Evolutionary conservation across 139 green algal genomes (phyloP), one percentile per base, ranked within the genome.

Genomic region (Pycnococcus provasolii): DNA sequence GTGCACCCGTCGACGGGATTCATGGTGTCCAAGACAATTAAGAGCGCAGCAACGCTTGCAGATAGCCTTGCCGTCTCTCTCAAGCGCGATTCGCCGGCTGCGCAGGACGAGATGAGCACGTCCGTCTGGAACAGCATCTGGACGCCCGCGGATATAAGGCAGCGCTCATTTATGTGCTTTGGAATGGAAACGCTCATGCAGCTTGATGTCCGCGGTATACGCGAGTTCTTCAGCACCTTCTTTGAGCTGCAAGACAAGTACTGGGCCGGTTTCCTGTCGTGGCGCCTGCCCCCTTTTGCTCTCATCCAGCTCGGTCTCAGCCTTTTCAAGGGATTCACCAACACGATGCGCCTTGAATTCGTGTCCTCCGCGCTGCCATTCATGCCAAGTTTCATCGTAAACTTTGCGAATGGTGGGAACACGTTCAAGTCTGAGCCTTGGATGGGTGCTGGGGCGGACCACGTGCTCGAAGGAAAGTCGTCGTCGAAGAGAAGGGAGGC

Each of bases 191-290:
- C 76, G 11, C 65, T 83, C 37, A 76, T 81, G 57, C 58, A 58
- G 58, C 68, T 84, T 40, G 73, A 84, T 41, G 48, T 79, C 40
- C 41, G 68, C 13, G 81, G 91, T 59, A 97, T 86, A 6, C 81
- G 92, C 2, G 70, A 91, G 40, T 98, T 98, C 74, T 98, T 98
- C 73, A 62, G 79, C 40, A 90, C 92, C 37, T 98, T 98, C 77
- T 98, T 98, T 81, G 76, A 75, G 26, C 80, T 98, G 1, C 85
- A 76, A 8, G 78, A 88, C 72, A 89, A 83, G 74, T 79, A 96
- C 73, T 98, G 92, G 91, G 87, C 91, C n/a, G 92, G 92, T 53
- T 98, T 98, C 80, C 79, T 98, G 39, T 96, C 88, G 1, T 79
- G 85, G 5, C 78, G 62, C 46, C 26, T 68, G 9, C 4, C 52